These are phyloP conservation scores for Xylariaceae sp. DNA, from an alignment of 2,329 filamentous ascomycete genomes.

Conservation along the genomic window DNA sequence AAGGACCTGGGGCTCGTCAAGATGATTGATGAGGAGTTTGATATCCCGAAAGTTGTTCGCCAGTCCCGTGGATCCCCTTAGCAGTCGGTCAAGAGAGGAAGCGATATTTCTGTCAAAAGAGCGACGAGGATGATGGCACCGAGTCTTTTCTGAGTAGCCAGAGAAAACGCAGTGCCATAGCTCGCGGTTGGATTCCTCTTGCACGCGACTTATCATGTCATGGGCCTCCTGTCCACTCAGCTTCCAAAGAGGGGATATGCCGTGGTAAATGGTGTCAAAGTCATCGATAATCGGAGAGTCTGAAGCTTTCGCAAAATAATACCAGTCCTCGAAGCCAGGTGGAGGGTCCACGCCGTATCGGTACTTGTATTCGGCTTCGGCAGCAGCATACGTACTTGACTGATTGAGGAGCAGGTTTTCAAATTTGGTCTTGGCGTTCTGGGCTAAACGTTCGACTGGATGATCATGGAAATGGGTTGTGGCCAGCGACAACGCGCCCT, in stretches of 20 bases:
- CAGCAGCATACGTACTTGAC: conserved; percentile 32
- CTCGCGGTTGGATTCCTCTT: conserved; percentile 23
- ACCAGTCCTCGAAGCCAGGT: conserved; percentile 43
- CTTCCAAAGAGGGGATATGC: conserved; percentile 36
- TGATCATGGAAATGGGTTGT: conserved; percentile 20
- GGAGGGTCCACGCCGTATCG: conserved; percentile 41
- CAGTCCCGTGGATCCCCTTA: conserved; percentile 19
- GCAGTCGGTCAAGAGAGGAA: conserved; percentile 26
- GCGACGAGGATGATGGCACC: conserved; percentile 30
- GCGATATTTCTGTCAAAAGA: conserved; percentile 30
- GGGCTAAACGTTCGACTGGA: conserved; percentile 31
- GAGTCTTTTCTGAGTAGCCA: conserved; percentile 19
- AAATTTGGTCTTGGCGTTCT: conserved; percentile 27
- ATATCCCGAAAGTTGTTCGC: conserved; percentile 30
- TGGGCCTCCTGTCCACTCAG: conserved; percentile 32
- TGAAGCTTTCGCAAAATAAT: conserved; percentile 33
- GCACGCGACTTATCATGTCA: conserved; percentile 21
- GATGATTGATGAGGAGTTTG: conserved; percentile 40
- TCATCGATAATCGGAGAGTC: conserved; percentile 46
- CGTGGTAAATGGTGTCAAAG: conserved; percentile 39
- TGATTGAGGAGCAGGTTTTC: conserved; percentile 29
- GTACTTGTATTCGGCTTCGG: conserved; percentile 36
- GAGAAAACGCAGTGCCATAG: conserved; percentile 34
- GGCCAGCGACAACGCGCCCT: conserved; percentile 7
- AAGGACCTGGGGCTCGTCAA: conserved; percentile 44